Base-by-base conservation (phyloP, 768 basidiomycete genomes). In the Xerocomellus intermedius region DNA sequence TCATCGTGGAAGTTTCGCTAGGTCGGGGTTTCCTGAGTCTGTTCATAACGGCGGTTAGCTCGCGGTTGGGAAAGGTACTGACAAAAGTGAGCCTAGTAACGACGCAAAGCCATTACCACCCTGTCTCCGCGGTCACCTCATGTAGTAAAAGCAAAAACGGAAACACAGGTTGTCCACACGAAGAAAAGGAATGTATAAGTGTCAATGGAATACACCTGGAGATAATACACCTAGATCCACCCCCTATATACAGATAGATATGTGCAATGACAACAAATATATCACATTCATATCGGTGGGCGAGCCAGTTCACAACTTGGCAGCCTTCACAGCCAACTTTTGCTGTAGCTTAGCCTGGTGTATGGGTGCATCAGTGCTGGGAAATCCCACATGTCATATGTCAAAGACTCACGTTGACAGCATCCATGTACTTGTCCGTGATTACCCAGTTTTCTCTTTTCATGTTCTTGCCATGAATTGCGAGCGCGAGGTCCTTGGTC, bases 401-500 rank as follows among this genome's bases (percentile, higher is more conserved):
- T 33, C 30, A 36, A 17, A n/a, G 0, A 77, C 84, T 71, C 62
- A 91, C 92, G 68, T 93, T 91, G 45, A 96, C 94, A 47, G 86
- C 82, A 73, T 95, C 91, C 91, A 97, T 87, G 69, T 96, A 97
- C 42, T 81, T 89, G 70, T 92, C 85, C 4, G 94, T 98, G 24
- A 94, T 74, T n/a, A 97, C 96, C 92, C 94, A 98, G 74, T 98
- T 90, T 64, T 94, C 93, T 64, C 95, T 80, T 78, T 87, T 84
- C 91, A 96, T 84, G 59, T 82, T 71, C 79, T 89, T 89, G 36
- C 95, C 95, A 64, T 98, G 87, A 68, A 98, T 97, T 2, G 93
- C 87, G 22, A 98, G 78, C 30, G 96, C 96, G 46, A 98, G 77
- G 75, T 98, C 96, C 82, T 98, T 97, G 55, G 94, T 97, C 95